Base-by-base conservation (phyloP, 306 rosid genomes). In the Vachellia pachyceras region DNA sequence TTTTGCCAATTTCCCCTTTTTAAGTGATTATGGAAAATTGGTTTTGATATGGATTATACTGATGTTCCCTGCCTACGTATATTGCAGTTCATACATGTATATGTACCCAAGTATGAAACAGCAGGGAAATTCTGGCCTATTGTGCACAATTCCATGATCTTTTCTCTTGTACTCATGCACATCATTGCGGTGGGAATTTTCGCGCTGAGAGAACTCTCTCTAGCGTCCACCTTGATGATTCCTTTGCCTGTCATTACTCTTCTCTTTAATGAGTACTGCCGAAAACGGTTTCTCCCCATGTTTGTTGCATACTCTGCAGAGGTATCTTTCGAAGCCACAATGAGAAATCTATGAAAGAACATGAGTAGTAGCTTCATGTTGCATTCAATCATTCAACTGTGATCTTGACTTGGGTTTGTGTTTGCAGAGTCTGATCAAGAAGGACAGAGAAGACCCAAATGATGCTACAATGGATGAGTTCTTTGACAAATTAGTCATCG, bases 41-140 rank as follows among this genome's bases (percentile, higher is more conserved):
- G 10, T 54, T 73, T 64, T 54, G 15, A 75, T 36, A 37, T 77
- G 37, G 72, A 20, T 69, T 64, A 65, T 45, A 72, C 76, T 83
- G 75, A 89, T 80, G 11, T 20, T 55, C 72, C 85, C 46, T 20
- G 66, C 73, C 70, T 75, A 39, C 77, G 67, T 36, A 11, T 80
- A 39, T 54, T 86, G 92, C 97, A 95, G 99, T 86, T 89, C 79
- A 81, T 95, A 58, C 93, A 93, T 86, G 97, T 95, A 47, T 93
- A 93, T 66, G 94, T 86, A 14, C 93, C 97, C 10, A 87, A 50
- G 83, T 92, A 81, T 81, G 99, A 91, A 84, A 91, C 94, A 33
- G 99, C 94, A 0, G 99, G 99, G 85, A 89, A 87, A 84, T 93
- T 87, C 75, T 95, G 99, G 99, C 99, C 99, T 12, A 83, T 83